Base-by-base conservation (phyloP, 805 yeast species). In the Debaryomyces prosopidis region DNA sequence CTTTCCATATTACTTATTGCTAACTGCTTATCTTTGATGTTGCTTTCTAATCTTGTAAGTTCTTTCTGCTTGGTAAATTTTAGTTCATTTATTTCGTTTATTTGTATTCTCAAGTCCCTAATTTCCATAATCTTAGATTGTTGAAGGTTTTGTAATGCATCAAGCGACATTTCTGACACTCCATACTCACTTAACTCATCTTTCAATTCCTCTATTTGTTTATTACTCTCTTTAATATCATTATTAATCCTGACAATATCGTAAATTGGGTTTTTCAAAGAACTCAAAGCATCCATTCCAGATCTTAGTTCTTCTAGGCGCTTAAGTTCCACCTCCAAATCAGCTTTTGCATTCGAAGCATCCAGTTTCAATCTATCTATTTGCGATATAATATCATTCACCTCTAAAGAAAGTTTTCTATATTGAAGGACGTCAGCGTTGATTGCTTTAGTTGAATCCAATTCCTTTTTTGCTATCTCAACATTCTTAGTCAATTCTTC, bases 1-100 rank as follows among this genome's bases (percentile, higher is more conserved):
- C 68, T 71, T 54, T 84, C 87, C 45, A 81, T 58, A 36, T 76
- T 73, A 51, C 80, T 78, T 19, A 87, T 76, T 2, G 58, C 53
- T 36, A 85, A 59, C 52, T 72, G 70, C 43, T 75, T 72, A 52
- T 83, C 87, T 46, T 81, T 81, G 11, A 82, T 62, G 30, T 63
- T 62, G 28, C 67, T 73, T 46, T 84, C 85, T 17, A 82, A 51
- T 11, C 69, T 62, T 6, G 69, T 66, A 16, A 77, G 44, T 31
- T 76, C 80, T 36, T 70, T 69, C 19, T 77, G 74, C 7, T 62
- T 59, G 4, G 55, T 44, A 40, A 81, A 85, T 50, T 75, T 75
- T 6, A 69, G 68, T 17, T 76, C 79, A 2, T 50, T 51, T 33
- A 56, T 55, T 5, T 62, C 66, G 27, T 54, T 52, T 4, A 69